Percentiles rank a stretch among this genome's conserved stretches.
Conservation (phyloP, 2,329 filamentous ascomycete species). For the Delphinella strobiligena region DNA sequence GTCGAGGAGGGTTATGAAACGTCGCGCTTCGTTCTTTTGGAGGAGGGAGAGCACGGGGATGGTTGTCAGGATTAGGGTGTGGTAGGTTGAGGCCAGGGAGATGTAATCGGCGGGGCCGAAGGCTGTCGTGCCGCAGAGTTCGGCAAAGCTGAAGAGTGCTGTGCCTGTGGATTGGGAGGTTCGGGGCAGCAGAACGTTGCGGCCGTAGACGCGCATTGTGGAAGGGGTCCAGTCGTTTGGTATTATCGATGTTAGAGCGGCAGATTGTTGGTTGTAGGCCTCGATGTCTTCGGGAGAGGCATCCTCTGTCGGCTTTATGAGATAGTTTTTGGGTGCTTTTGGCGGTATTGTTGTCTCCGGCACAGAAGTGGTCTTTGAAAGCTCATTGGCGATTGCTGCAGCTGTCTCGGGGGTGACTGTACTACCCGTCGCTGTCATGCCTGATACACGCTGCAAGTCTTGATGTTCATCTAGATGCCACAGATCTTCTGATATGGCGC, state of each 20-base stretch:
- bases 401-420: slow-evolving; percentile 3
- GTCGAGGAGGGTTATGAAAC: slow-evolving; percentile 70
- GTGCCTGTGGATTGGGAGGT: slow-evolving; percentile 25
- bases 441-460: slow-evolving; percentile 7
- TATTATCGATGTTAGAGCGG: background rate
- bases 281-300: slow-evolving; percentile 6
- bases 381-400: slow-evolving; percentile 2
- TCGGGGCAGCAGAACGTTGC: slow-evolving; percentile 46
- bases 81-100: slow-evolving; percentile 65
- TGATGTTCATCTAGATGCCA: slow-evolving; percentile 13
- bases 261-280: slow-evolving; percentile 4
- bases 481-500: slow-evolving; percentile 2
- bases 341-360: background rate
- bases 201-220: slow-evolving; percentile 48
- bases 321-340: slow-evolving; percentile 11
- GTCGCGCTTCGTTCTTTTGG: slow-evolving; percentile 68
- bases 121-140: slow-evolving; percentile 47
- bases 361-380: background rate
- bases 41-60: slow-evolving; percentile 55
- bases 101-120: slow-evolving; percentile 77
- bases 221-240: slow-evolving; percentile 32
- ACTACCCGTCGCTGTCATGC: slow-evolving; percentile 9
- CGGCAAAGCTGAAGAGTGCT: slow-evolving; percentile 53
- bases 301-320: slow-evolving; percentile 7
- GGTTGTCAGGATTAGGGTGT: slow-evolving; percentile 62